Evolutionary conservation across 148 eudicot species (phyloP).

Genomic region (Dianthus caryophyllus): DNA sequence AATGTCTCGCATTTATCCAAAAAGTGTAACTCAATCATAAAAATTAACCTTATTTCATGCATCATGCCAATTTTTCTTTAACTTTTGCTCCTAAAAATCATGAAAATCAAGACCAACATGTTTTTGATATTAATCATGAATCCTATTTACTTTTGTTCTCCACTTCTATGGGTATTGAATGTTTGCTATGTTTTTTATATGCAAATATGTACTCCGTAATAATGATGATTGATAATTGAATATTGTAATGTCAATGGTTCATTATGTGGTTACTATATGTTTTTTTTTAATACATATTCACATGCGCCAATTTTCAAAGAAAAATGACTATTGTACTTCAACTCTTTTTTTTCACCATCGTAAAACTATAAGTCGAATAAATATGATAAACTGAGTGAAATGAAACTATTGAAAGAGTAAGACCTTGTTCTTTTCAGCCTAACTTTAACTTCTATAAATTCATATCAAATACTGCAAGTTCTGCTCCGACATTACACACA

Average conservation of each 20-base stretch:
- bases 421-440: too few species aligned
- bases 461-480: too few species aligned
- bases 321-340: too few species aligned
- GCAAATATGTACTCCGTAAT: not conserved
- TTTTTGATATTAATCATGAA: slow-evolving; percentile 18
- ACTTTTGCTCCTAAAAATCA: slow-evolving; percentile 1
- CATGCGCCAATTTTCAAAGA: too few species aligned
- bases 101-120: slow-evolving; percentile 18
- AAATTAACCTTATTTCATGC: slow-evolving; percentile 22
- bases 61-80: slow-evolving; percentile 14
- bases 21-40: slow-evolving; percentile 20
- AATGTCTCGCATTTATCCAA: slow-evolving; percentile 14
- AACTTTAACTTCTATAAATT: too few species aligned
- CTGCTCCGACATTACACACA: too few species aligned
- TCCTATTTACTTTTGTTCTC: slow-evolving; percentile 4
- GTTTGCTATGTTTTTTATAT: too few species aligned
- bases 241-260: not conserved
- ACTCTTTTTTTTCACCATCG: too few species aligned
- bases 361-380: too few species aligned
- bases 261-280: not conserved
- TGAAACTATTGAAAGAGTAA: too few species aligned
- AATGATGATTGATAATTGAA: not conserved
- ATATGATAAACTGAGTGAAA: too few species aligned
- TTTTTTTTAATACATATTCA: too few species aligned
- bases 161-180: slow-evolving; percentile 9